Base-by-base conservation (phyloP, 1,284 basidiomycete genomes). In the Sanguinoderma infundibulare region DNA sequence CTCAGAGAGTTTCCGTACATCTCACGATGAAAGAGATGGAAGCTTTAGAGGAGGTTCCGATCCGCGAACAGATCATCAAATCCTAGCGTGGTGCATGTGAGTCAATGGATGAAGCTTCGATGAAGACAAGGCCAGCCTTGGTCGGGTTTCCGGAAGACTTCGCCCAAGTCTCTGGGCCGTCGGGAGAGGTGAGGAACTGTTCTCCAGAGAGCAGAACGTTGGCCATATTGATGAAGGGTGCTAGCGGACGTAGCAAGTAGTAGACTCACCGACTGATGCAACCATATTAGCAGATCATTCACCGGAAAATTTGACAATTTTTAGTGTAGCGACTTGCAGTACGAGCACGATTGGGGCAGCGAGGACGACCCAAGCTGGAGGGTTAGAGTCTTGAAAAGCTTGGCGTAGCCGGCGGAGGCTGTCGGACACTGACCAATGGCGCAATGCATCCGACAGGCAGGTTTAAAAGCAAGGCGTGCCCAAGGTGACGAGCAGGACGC, bases 81-180 rank as follows among this genome's bases (percentile, higher is more conserved):
- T 2, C 70, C 74, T 10, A 73, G 60, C 6, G 70, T 66, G 39
- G 69, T 74, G 55, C 75, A 66, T 1, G 73, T 68, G 44, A 77
- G 70, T 3, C 78, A 79, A 61, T 79, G 79, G 20, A 80, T 72
- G n/a, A n/a, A n/a, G n/a, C n/a, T n/a, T n/a, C n/a, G n/a, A n/a
- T n/a, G 65, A 81, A 77, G 34, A 81, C 72, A 17, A 63, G 24
- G 78, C 74, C 66, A 1, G 76, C 77, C 39, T 78, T 78, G 20
- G 69, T 65, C 0, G 72, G 68, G 61, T 79, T 71, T 8, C 81
- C 79, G 9, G 70, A 58, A 4, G 77, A 77, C 44, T 81, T 75
- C 24, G 78, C 75, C 67, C 62, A 71, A 17, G 72, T 65, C 42
- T 58, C 57, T 2, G 69, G 69, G 22, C 70, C 72, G 58, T 72